Base-by-base conservation (phyloP, 148 eudicot species). In the Chenopodium album region DNA sequence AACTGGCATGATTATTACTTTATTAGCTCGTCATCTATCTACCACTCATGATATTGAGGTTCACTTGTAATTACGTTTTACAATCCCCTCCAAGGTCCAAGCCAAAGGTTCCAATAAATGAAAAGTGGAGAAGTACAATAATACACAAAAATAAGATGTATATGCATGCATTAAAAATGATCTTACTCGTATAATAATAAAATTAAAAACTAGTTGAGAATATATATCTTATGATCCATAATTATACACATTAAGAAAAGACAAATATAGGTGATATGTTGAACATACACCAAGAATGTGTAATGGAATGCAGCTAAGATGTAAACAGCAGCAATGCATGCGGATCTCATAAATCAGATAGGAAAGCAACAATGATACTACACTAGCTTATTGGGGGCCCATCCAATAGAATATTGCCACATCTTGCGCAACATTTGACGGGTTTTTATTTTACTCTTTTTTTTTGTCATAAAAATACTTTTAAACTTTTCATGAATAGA, bases 351-450 rank as follows among this genome's bases (percentile, higher is more conserved):
- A 22, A 41, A 41, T 41, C 44, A 48, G 52, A 64, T 78, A 46
- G 48, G 71, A n/a, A 46, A 65, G 63, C 48, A 79, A 79, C n/a
- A 29, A 67, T 34, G 73, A 37, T 26, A 66, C 44, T 34, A 34
- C 64, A 34, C 64, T 47, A 67, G 34, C 5, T 47, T 48, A 1
- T 52, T 68, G 75, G 50, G 75, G 75, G 14, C 81, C 67, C 54
- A 22, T 9, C 31, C 29, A 48, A 31, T 78, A 60, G 81, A 46
- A 47, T 47, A 13, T 10, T 28, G n/a, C 65, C 50, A 68, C 74
- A 68, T 67, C 66, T 79, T 19, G 48, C 52, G 75, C 81, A 79
- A 69, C 34, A 31, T 56, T 17, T 66, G 44, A 66, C 73, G 73
- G 62, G 44, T 41, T 41, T 41, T 41, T 6, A 29, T 34, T 34